Base-by-base conservation (phyloP, 768 basidiomycete species). In the Collybia sordida region DNA sequence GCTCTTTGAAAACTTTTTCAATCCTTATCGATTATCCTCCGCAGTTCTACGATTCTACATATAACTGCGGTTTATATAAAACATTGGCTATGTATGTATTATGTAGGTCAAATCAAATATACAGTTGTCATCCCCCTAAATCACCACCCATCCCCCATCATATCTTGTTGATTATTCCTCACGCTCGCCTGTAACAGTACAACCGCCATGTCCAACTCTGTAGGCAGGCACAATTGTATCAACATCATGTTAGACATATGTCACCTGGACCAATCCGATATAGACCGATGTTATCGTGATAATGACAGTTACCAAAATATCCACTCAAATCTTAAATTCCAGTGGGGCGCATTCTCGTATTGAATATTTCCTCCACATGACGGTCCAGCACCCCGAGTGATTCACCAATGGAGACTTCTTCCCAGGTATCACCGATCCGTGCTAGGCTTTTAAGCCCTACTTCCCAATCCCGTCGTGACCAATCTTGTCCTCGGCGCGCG, bases 401-500 rank as follows among this genome's bases (percentile, higher is more conserved):
- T 53, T 78, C 78, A 4, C 61, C 54, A 28, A 90, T 71, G n/a
- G 70, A 73, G 7, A 61, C 67, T 44, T 88, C 83, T 3, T 65
- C 66, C 79, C 84, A 90, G 21, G 62, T 55, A 1, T 62, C 66
- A 1, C 79, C 85, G 34, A 88, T 66, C 22, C 60, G 61, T 25
- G 61, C 66, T 59, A 92, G 57, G 43, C 70, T 72, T 6, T 57
- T 57, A 50, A 86, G 62, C 23, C 70, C 78, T 11, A 77, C 70
- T 54, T 76, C 70, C 89, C 90, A 92, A 57, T 84, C 86, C 45
- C 73, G 69, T 40, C 79, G 71, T 11, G 84, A 73, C 88, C 88
- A 93, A 54, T 91, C 86, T 59, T 82, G 79, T 1, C 90, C 90
- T n/a, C 78, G 67, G 40, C 87, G 77, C 14, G 79, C 79, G 0